These are phyloP conservation scores for Fomitopsis pinicola DNA, from an alignment of 1,284 basidiomycete genomes.

Conservation along the genomic window DNA sequence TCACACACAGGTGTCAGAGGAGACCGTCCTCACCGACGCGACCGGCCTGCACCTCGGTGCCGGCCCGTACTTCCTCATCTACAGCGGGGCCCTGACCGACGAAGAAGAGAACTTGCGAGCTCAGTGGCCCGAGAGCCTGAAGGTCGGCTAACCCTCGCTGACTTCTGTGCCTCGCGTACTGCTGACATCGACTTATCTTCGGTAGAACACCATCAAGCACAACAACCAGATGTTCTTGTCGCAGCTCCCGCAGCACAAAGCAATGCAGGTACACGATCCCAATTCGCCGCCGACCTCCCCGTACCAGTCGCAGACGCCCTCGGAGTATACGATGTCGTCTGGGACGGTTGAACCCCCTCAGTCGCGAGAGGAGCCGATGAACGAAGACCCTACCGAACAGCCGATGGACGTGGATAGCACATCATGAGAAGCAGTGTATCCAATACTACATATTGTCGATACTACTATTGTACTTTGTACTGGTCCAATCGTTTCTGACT, in stretches of 20 bases:
- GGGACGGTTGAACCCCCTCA: slow-evolving; percentile 16
- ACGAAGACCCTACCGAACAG: slow-evolving; percentile 7
- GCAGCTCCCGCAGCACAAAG: slow-evolving; percentile 21
- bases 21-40: slow-evolving; percentile 59
- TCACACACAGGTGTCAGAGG: slow-evolving; percentile 55
- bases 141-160: slow-evolving; percentile 21
- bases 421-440: neutral
- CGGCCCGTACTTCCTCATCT: slow-evolving; percentile 71
- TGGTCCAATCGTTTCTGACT: no score
- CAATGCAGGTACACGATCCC: slow-evolving; percentile 17
- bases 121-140: slow-evolving; percentile 38
- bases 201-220: slow-evolving; percentile 27
- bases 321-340: slow-evolving; percentile 19
- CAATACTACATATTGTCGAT: neutral
- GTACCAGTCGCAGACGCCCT: slow-evolving; percentile 12
- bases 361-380: slow-evolving; percentile 21
- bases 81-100: slow-evolving; percentile 50
- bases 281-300: slow-evolving; percentile 28
- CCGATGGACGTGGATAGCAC: slow-evolving; percentile 16
- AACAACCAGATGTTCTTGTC: slow-evolving; percentile 28
- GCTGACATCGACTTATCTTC: neutral
- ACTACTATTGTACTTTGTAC: no score
- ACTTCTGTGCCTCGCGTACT: neutral
- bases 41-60: slow-evolving; percentile 67
- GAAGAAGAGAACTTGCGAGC: slow-evolving; percentile 22